phyloP scores from a whole-genome alignment of 371 early-diverging fungal genomes.

The Synchytrium microbalum region DNA sequence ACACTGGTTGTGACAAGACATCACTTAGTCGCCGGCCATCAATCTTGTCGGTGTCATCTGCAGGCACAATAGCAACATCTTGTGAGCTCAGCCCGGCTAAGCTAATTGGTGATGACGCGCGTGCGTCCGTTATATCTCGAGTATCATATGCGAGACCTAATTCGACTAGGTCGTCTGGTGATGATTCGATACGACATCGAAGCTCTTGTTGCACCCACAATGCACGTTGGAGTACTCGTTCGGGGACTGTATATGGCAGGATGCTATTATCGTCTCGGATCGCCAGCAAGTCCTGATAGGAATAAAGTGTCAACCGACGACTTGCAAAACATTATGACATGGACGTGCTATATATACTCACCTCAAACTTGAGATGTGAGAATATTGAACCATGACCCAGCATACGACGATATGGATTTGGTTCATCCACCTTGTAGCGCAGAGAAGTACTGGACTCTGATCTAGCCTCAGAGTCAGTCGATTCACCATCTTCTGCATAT shows the following conservation, averaged over 20 bases:
- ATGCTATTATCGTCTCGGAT: conserved; percentile 9
- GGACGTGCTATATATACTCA: too few relatives aligned
- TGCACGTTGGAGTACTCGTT: conserved; percentile 10
- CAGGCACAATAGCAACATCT: conserved; percentile 13
- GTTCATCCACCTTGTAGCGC: not conserved
- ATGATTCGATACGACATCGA: conserved; percentile 6
- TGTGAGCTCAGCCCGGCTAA: not conserved
- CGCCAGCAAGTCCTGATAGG: conserved; percentile 10
- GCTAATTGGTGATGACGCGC: not conserved
- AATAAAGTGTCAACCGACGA: too few relatives aligned
- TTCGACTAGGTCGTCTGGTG: conserved; percentile 6
- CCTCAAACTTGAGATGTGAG: conserved; percentile 1
- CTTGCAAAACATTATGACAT: too few relatives aligned
- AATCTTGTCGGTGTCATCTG: conserved; percentile 27
- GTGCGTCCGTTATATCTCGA: not conserved
- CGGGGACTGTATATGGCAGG: conserved; percentile 8
- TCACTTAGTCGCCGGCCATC: conserved; percentile 14
- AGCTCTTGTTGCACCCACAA: conserved; percentile 21
- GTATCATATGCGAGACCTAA: conserved; percentile 11
- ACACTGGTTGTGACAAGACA: conserved; percentile 6
- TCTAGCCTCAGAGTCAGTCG: not conserved
- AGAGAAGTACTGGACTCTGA: not conserved
- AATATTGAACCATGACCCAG: conserved; percentile 2
- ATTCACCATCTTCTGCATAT: not conserved
- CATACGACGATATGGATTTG: not conserved